Evolutionary conservation across 2,329 filamentous ascomycete species (phyloP), one percentile per base, ranked within the genome.

Genomic region (Myriangium duriaei): DNA sequence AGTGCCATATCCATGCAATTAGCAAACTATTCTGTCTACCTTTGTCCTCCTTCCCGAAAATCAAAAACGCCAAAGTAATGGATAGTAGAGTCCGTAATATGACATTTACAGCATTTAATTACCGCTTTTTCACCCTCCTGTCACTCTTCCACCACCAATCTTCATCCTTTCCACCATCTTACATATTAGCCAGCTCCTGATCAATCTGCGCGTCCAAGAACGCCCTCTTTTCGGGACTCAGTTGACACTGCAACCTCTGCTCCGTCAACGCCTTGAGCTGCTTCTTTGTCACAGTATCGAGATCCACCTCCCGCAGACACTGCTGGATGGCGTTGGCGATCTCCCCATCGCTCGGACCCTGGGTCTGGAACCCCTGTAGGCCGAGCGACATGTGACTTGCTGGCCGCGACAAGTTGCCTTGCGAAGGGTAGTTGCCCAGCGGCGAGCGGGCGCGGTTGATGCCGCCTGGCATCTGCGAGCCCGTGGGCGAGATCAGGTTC

Each of bases 261-360:
- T 98, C 91, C 10, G 94, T 86, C 31, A 96, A 71, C 3, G 83
- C 87, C 58, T 65, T 65, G 56, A 76, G 64, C 64, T 96, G 88
- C 67, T 98, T 98, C 76, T 96, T 98, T 5, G 91, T 98, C 33
- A 96, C 84, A n/a, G 74, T 88, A 57, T 98, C 91, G 30, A 98
- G 69, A 58, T 98, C 88, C 1, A 95, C 86, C 52, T 95, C 88
- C 11, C 70, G 64, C 45, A 98, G 67, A 50, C 91, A 91, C 35
- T 71, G 67, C 52, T 85, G 81, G 45, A 96, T 88, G 1, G 83
- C 81, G 44, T 92, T 82, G 12, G 84, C 71, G 47, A 98, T 95
- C 43, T 76, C 72, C 32, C 66, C 67, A 51, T 96, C 87, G 47
- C 81, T 83, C 0, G 85, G 82, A 0, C 83, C 85, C 15, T 65